These are phyloP conservation scores for Fusarium sp. DNA, from an alignment of 2,329 filamentous ascomycete genomes.

Conservation along the genomic window DNA sequence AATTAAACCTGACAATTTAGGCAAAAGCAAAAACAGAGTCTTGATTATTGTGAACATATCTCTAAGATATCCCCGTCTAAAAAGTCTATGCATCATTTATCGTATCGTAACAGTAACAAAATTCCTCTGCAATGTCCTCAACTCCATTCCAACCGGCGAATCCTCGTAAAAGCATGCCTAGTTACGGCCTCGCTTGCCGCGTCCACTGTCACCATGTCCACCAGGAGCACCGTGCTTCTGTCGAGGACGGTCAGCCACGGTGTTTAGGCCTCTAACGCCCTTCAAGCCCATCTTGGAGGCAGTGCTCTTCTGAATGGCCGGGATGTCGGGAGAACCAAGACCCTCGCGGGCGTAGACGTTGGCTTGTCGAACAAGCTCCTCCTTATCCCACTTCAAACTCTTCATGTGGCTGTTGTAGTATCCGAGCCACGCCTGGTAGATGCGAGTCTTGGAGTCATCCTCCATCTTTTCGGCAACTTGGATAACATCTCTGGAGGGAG, in stretches of 20 bases:
- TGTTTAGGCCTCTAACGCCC: conserved; percentile 63
- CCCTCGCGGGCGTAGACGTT: conserved; percentile 65
- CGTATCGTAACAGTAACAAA: conserved; percentile 14
- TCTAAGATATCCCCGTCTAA: conserved; percentile 5
- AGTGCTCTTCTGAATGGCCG: conserved; percentile 61
- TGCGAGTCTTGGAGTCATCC: conserved; percentile 59
- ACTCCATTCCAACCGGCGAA: conserved; percentile 5
- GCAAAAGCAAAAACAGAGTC: background rate
- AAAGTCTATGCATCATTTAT: conserved; percentile 25
- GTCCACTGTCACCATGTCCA: conserved; percentile 18
- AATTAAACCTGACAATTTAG: background rate
- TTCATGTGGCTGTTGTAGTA: conserved; percentile 67
- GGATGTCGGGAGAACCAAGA: conserved; percentile 62
- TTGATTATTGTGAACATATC: conserved; percentile 5
- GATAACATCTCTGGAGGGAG: conserved; percentile 55
- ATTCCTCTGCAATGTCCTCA: conserved; percentile 12
- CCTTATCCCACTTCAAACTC: conserved; percentile 58
- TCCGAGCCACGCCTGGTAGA: conserved; percentile 70
- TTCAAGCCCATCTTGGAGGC: conserved; percentile 71
- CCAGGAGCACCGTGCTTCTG: conserved; percentile 37
- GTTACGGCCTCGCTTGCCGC: conserved; percentile 26
- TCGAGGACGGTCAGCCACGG: conserved; percentile 60
- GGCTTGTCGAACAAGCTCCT: conserved; percentile 63
- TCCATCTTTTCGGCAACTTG: conserved; percentile 59
- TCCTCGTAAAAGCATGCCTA: background rate